phyloP scores from a whole-genome alignment of 345 rosid species.

The Hibiscus mutabilis region DNA sequence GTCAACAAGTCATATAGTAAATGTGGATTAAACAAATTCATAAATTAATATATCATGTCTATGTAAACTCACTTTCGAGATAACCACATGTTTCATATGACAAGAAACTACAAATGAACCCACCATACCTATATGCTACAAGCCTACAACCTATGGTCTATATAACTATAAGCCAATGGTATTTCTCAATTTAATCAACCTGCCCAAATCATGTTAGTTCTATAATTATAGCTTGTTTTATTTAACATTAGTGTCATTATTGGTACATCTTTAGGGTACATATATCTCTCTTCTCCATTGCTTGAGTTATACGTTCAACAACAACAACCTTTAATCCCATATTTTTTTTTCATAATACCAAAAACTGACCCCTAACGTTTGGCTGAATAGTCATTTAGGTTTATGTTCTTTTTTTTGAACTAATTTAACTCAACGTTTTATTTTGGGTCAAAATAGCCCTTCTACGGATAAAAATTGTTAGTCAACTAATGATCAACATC shows the following conservation, averaged over 20 bases:
- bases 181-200: neutral
- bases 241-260: neutral
- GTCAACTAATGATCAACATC: too few species aligned
- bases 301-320: too few species aligned
- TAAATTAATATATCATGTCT: neutral
- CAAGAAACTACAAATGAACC: neutral
- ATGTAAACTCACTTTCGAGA: neutral
- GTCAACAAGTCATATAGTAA: too few species aligned
- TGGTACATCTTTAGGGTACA: neutral
- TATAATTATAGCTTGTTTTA: neutral
- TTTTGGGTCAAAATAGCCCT: too few species aligned
- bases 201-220: neutral
- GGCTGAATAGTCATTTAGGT: too few species aligned
- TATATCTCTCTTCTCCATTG: neutral
- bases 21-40: neutral
- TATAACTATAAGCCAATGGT: neutral
- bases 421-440: too few species aligned
- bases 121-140: conserved; percentile 3
- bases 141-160: neutral
- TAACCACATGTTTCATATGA: neutral
- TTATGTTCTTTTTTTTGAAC: too few species aligned
- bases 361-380: too few species aligned
- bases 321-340: too few species aligned
- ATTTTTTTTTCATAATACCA: too few species aligned
- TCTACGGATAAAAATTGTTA: too few species aligned